phyloP scores from a whole-genome alignment of 2,329 filamentous ascomycete genomes.

The Alternaria novae-zelandiae region DNA sequence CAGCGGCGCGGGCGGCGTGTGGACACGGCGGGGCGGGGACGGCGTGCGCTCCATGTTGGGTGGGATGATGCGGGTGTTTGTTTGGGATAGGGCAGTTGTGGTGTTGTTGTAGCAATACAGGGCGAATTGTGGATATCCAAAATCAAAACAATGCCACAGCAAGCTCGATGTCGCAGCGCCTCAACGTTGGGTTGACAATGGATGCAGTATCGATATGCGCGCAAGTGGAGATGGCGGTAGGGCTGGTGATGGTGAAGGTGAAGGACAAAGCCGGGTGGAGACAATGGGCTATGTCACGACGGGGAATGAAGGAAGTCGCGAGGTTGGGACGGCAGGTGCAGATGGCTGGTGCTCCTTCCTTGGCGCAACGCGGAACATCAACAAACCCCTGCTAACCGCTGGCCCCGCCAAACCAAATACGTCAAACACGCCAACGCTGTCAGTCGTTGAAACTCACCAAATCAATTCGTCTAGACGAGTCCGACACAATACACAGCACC shows the following conservation, averaged over 20 bases:
- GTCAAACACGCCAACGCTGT: constrained; percentile 31
- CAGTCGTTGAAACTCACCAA: neutral
- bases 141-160: constrained; percentile 34
- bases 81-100: constrained; percentile 15
- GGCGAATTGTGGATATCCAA: constrained; percentile 20
- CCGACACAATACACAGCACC: neutral
- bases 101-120: constrained; percentile 20
- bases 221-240: constrained; percentile 7
- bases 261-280: constrained; percentile 18
- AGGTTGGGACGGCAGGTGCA: constrained; percentile 23
- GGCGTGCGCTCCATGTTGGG: constrained; percentile 60
- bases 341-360: constrained; percentile 28
- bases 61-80: constrained; percentile 10
- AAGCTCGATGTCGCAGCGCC: constrained; percentile 17
- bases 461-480: neutral
- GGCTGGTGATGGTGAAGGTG: constrained; percentile 22
- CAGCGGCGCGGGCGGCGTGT: constrained; percentile 72
- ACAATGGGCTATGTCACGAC: constrained; percentile 21
- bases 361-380: constrained; percentile 14
- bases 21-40: constrained; percentile 64
- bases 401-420: constrained; percentile 30
- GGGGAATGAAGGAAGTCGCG: constrained; percentile 22
- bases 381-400: constrained; percentile 19
- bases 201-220: constrained; percentile 9
- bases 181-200: constrained; percentile 9